A percentile compares a stretch with the other conserved stretches of the same genome.
phyloP scores from a whole-genome alignment of 192 early-diverging fungal species.

The Gaertneriomyces semiglobifer region DNA sequence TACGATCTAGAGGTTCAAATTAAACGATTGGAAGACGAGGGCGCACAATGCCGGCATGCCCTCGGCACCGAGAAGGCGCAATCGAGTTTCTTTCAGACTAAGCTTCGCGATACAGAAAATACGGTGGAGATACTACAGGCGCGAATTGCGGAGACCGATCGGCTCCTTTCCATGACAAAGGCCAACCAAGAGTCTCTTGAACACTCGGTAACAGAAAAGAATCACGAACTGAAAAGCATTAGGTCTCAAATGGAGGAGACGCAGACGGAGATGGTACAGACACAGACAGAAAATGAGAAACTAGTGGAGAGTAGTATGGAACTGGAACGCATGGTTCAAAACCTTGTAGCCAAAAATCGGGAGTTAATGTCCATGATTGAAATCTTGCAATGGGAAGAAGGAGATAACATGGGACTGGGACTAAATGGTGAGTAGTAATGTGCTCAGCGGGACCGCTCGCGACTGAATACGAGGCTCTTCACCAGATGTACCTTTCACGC shows the following conservation, averaged over 20 bases:
- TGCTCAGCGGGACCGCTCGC: no score
- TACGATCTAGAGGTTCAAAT: no score
- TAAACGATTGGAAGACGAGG: no score
- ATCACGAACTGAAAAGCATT: not conserved
- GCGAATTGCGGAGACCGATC: not conserved
- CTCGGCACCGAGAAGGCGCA: no score
- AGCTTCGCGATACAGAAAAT: not conserved
- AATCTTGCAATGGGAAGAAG: not conserved
- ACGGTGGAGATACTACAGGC: not conserved
- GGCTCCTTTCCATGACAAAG: not conserved
- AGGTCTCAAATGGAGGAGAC: not conserved
- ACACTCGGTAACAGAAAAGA: not conserved
- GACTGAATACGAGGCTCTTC: no score
- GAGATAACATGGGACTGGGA: slow-evolving; percentile 4
- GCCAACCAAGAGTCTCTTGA: not conserved
- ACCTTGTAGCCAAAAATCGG: slow-evolving; percentile 4
- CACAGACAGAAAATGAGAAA: slow-evolving; percentile 11
- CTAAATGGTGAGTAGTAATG: not conserved
- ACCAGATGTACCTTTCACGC: no score
- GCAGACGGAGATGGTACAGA: not conserved
- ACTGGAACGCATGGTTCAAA: slow-evolving; percentile 22
- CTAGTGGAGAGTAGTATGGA: slow-evolving; percentile 20
- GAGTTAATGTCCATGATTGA: slow-evolving; percentile 5
- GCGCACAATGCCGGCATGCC: no score
- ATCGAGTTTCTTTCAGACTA: no score